Evolutionary conservation across 2,329 filamentous ascomycete genomes (phyloP).

Genomic region (Aspergillus quadricinctus): DNA sequence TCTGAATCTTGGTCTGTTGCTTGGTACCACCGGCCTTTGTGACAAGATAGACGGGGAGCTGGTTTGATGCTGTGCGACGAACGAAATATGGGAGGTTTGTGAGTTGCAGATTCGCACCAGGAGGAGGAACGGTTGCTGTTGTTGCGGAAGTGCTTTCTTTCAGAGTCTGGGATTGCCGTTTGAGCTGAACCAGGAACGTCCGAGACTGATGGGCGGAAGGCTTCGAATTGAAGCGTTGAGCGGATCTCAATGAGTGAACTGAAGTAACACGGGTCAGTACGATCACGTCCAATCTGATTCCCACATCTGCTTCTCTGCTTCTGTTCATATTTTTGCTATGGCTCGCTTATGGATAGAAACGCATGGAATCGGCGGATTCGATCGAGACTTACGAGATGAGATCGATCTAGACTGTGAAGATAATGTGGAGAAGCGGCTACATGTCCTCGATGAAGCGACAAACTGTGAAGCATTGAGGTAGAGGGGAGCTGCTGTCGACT

Average conservation of each 20-base stretch:
- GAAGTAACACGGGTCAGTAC: constrained; percentile 8
- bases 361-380: constrained; percentile 6
- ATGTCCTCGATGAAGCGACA: constrained; percentile 26
- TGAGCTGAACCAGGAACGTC: constrained; percentile 35
- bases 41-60: constrained; percentile 72
- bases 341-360: neutral
- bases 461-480: constrained; percentile 23
- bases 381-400: constrained; percentile 27
- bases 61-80: constrained; percentile 63
- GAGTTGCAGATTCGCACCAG: constrained; percentile 27
- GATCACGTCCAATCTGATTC: neutral
- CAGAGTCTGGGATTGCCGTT: constrained; percentile 32
- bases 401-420: constrained; percentile 23
- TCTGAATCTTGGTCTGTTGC: constrained; percentile 70
- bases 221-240: constrained; percentile 11
- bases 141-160: constrained; percentile 22
- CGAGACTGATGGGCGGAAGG: constrained; percentile 27
- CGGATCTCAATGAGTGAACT: constrained; percentile 21
- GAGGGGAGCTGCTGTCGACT: constrained; percentile 26
- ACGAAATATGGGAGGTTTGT: constrained; percentile 64
- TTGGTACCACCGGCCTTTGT: constrained; percentile 71
- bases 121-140: constrained; percentile 28
- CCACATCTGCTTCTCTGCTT: neutral
- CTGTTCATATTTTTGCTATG: neutral
- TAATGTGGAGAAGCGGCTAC: constrained; percentile 27